These are phyloP conservation scores for Luffa acutangula DNA, from an alignment of 306 rosid genomes.

Conservation along the genomic window DNA sequence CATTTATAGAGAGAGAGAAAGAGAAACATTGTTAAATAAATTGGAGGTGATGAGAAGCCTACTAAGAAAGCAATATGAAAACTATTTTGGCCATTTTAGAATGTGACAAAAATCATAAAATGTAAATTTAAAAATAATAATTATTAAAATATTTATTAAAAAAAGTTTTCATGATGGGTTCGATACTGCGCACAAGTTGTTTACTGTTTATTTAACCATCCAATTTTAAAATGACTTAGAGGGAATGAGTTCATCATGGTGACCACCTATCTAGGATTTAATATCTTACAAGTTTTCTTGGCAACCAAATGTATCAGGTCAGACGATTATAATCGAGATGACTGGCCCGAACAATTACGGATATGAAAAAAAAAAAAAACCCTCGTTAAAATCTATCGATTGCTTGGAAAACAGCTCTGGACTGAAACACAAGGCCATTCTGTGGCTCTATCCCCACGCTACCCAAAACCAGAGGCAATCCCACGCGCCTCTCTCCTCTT, in stretches of 20 bases:
- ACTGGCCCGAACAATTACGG: no score
- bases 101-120: not conserved
- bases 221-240: no score
- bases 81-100: not conserved
- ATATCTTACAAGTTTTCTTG: no score
- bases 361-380: not conserved
- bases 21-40: not conserved
- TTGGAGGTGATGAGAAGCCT: not conserved
- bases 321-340: no score
- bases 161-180: no score
- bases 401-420: not conserved
- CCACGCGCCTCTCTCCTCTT: not conserved
- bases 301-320: no score
- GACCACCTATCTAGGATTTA: no score
- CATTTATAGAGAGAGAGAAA: not conserved
- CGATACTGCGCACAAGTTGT: no score
- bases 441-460: not conserved
- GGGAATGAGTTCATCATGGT: no score
- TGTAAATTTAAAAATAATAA: not conserved
- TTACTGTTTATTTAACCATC: no score
- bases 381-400: not conserved
- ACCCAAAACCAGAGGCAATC: not conserved
- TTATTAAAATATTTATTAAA: not conserved
- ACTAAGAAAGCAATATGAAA: not conserved
- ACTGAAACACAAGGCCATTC: constrained; percentile 5